phyloP scores from a whole-genome alignment of 306 rosid genomes.

The Fragaria vesca region DNA sequence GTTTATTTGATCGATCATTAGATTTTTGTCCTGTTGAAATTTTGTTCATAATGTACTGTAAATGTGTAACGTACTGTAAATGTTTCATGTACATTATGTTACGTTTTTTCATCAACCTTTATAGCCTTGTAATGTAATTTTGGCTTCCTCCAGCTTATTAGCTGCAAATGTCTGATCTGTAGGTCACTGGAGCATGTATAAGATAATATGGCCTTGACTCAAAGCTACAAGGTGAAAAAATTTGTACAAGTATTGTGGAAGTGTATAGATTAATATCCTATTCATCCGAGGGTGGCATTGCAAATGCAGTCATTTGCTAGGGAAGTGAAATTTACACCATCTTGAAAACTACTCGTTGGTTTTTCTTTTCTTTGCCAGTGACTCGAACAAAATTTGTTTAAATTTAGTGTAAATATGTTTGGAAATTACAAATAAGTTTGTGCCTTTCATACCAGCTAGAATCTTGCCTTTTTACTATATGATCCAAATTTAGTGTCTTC shows the following conservation, averaged over 20 bases:
- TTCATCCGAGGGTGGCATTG: not conserved
- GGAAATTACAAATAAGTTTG: no score
- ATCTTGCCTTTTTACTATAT: no score
- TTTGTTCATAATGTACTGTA: slow-evolving; percentile 28
- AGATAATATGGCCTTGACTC: not conserved
- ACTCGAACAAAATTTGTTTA: no score
- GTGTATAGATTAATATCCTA: not conserved
- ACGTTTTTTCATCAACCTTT: not conserved
- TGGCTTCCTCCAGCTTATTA: not conserved
- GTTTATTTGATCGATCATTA: not conserved
- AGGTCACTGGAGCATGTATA: not conserved
- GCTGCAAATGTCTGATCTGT: not conserved
- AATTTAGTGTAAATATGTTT: no score
- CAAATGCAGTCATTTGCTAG: no score
- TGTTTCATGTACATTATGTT: not conserved
- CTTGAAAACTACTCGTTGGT: no score
- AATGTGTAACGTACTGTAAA: slow-evolving; percentile 7
- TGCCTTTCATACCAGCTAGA: no score
- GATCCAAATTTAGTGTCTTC: no score
- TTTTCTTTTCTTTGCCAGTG: no score
- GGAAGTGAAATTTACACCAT: no score
- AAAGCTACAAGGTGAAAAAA: not conserved
- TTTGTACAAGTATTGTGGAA: not conserved
- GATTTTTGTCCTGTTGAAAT: slow-evolving; percentile 10
- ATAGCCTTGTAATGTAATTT: not conserved